Evolutionary conservation across 2,329 filamentous ascomycete genomes (phyloP).

Genomic region (Seiridium cupressi): DNA sequence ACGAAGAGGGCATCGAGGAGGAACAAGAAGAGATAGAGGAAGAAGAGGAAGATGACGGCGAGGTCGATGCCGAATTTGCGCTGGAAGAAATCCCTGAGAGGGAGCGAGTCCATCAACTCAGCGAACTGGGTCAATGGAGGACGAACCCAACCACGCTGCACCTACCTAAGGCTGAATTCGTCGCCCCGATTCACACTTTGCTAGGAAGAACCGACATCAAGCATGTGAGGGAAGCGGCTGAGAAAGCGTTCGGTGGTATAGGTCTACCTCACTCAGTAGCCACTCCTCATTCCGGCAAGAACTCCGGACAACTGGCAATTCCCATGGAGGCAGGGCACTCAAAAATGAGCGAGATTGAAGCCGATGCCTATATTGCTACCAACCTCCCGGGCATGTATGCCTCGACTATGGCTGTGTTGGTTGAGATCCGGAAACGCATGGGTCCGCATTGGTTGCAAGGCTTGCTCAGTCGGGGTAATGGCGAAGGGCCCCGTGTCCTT

Average conservation of each 20-base stretch:
- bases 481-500: conserved; percentile 60
- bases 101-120: conserved; percentile 70
- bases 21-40: conserved; percentile 24
- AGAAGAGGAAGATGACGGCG: conserved; percentile 33
- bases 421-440: conserved; percentile 71
- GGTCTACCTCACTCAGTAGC: conserved; percentile 75
- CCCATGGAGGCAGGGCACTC: conserved; percentile 61
- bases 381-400: conserved; percentile 72
- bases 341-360: conserved; percentile 72
- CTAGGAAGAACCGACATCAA: conserved; percentile 67
- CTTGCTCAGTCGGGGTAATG: conserved; percentile 57
- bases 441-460: conserved; percentile 69
- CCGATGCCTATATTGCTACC: conserved; percentile 68
- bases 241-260: conserved; percentile 72
- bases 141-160: conserved; percentile 72
- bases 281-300: conserved; percentile 57
- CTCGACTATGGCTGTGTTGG: conserved; percentile 63
- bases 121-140: conserved; percentile 69
- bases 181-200: conserved; percentile 67
- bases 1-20: conserved; percentile 32
- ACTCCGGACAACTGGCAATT: conserved; percentile 61
- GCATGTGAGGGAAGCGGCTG: conserved; percentile 72
- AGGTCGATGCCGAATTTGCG: conserved; percentile 27
- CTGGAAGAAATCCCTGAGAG: conserved; percentile 25
- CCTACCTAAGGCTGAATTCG: conserved; percentile 69